These are phyloP conservation scores for Coemansia sp. DNA, from an alignment of 192 early-diverging fungal genomes.

Conservation along the genomic window DNA sequence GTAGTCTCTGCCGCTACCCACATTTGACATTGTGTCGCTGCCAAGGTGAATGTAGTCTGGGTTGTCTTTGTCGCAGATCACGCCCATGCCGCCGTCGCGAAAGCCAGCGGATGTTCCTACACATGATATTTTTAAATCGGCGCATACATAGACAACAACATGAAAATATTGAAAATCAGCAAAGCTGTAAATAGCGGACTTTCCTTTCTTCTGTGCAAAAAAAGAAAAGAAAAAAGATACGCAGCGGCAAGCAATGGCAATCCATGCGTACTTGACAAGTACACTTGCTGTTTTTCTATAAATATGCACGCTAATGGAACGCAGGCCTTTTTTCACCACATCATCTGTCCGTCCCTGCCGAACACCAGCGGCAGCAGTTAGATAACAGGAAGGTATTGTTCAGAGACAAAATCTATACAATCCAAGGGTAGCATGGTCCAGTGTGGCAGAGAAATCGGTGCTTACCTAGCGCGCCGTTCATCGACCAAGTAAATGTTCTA, in stretches of 20 bases:
- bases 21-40: neutral
- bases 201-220: neutral
- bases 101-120: slow-evolving; percentile 3
- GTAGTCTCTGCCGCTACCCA: neutral
- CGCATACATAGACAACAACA: neutral
- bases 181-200: neutral
- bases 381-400: neutral
- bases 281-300: neutral
- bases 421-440: neutral
- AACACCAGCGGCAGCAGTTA: neutral
- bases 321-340: neutral
- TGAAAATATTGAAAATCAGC: neutral
- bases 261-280: neutral
- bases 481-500: neutral
- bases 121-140: neutral
- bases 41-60: neutral
- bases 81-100: neutral
- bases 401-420: neutral
- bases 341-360: neutral
- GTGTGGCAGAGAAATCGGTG: neutral
- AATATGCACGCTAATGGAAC: slow-evolving; percentile 1
- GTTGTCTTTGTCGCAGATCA: neutral
- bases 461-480: neutral
- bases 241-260: neutral
- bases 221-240: neutral